Percentiles rank a stretch among this genome's conserved stretches.
These are phyloP conservation scores for Pyrenochaeta sp. DNA, from an alignment of 2,329 filamentous ascomycete species.

Conservation along the genomic window DNA sequence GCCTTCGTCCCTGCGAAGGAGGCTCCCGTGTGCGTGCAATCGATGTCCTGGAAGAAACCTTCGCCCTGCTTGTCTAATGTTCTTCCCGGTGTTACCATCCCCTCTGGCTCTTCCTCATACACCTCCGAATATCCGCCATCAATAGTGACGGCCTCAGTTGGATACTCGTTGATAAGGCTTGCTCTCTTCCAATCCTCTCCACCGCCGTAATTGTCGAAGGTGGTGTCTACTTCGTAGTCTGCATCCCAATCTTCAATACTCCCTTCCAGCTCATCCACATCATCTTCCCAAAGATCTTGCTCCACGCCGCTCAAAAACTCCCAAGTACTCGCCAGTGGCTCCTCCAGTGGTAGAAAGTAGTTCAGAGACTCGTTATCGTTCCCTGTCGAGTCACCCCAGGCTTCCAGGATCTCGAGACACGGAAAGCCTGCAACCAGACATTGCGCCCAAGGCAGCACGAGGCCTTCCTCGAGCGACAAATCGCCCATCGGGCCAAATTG, in stretches of 20 bases:
- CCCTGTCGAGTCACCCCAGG: slow-evolving; percentile 43
- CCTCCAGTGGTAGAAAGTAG: slow-evolving; percentile 43
- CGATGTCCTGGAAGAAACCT: background rate
- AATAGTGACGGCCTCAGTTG: slow-evolving; percentile 6
- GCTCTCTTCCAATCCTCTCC: slow-evolving; percentile 20
- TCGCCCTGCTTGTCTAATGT: slow-evolving; percentile 5
- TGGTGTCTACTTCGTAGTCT: slow-evolving; percentile 19
- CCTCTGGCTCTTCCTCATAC: slow-evolving; percentile 32
- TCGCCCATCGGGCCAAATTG: slow-evolving; percentile 17
- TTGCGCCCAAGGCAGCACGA: slow-evolving; percentile 39
- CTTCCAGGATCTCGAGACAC: slow-evolving; percentile 41
- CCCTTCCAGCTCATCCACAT: slow-evolving; percentile 18
- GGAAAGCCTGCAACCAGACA: slow-evolving; percentile 38
- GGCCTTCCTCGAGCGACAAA: slow-evolving; percentile 32
- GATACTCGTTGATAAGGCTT: slow-evolving; percentile 21
- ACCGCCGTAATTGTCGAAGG: slow-evolving; percentile 21
- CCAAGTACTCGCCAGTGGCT: slow-evolving; percentile 41
- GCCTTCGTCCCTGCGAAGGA: no score
- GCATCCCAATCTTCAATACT: slow-evolving; percentile 7
- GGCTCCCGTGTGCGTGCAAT: background rate
- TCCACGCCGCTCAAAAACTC: slow-evolving; percentile 46
- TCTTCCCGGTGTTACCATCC: slow-evolving; percentile 27
- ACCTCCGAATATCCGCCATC: slow-evolving; percentile 9
- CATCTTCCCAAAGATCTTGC: slow-evolving; percentile 46
- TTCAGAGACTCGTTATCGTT: slow-evolving; percentile 39